Percentiles rank a stretch among this genome's conserved stretches.
These are phyloP conservation scores for Elongisporangium anandrum DNA, from an alignment of 352 stramenopile species.

Conservation along the genomic window DNA sequence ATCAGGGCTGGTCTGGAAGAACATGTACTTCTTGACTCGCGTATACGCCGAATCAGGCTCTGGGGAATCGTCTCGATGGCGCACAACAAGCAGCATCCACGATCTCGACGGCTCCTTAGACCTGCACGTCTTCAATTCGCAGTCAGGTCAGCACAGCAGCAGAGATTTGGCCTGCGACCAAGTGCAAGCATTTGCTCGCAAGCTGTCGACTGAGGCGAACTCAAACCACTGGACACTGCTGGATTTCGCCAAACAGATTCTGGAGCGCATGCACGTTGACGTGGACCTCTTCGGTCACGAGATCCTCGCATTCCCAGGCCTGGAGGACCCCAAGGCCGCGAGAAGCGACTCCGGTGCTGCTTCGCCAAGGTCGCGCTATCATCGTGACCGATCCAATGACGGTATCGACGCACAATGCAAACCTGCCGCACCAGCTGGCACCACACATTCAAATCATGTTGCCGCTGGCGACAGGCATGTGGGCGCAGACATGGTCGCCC, in stretches of 20 bases:
- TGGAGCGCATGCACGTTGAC: constrained; percentile 44
- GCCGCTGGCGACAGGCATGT: constrained; percentile 1
- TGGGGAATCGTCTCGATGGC: constrained; percentile 4
- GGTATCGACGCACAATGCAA: background rate
- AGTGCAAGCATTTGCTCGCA: constrained; percentile 14
- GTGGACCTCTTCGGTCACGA: constrained; percentile 51
- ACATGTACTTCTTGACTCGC: constrained; percentile 40
- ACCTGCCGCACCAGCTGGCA: background rate
- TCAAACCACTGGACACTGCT: constrained; percentile 8
- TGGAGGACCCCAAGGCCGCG: constrained; percentile 19
- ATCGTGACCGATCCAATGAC: background rate
- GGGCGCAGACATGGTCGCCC: constrained; percentile 5
- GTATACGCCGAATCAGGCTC: constrained; percentile 22
- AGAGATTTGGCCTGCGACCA: constrained; percentile 9
- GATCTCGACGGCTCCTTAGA: constrained; percentile 21
- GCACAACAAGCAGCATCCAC: constrained; percentile 7
- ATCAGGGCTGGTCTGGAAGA: constrained; percentile 50
- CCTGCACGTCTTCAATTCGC: constrained; percentile 38
- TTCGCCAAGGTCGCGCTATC: background rate
- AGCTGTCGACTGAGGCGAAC: constrained; percentile 15
- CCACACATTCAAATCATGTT: background rate
- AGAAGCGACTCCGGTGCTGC: background rate
- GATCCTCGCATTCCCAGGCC: constrained; percentile 41
- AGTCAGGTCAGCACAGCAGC: constrained; percentile 20
- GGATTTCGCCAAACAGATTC: constrained; percentile 28